Conservation (phyloP, 768 basidiomycete genomes). For the Psilocybe subaeruginosa region DNA sequence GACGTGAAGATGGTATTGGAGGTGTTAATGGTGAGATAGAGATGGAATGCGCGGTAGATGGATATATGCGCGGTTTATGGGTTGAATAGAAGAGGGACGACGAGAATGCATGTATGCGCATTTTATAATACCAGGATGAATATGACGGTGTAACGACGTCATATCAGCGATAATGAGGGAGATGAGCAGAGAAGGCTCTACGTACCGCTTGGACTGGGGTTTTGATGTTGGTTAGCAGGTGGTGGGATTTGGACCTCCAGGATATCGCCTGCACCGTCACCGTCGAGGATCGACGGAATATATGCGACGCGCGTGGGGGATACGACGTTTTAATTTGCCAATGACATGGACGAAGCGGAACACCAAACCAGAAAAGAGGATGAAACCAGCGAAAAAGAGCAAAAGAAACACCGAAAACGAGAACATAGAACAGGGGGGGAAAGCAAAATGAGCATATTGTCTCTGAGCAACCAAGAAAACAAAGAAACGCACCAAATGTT, state of each 20-base stretch:
- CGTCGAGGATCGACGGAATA: neutral
- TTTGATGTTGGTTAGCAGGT: slow-evolving; percentile 70
- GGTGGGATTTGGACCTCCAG: slow-evolving; percentile 90
- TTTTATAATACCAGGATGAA: slow-evolving; percentile 1
- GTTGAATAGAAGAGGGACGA: no score
- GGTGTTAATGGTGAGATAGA: neutral
- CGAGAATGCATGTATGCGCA: neutral
- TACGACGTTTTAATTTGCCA: neutral
- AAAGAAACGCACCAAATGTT: slow-evolving; percentile 71
- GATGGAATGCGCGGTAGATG: neutral
- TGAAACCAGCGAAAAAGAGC: no score
- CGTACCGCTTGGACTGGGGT: slow-evolving; percentile 43
- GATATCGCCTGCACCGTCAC: slow-evolving; percentile 70
- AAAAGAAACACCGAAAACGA: neutral
- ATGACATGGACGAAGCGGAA: no score
- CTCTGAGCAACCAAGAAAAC: neutral
- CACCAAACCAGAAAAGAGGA: no score
- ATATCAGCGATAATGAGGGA: neutral
- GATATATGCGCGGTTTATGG: neutral
- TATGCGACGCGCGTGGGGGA: neutral
- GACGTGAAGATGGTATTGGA: no score
- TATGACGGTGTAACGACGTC: neutral
- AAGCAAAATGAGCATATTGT: neutral
- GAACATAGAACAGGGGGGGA: neutral
- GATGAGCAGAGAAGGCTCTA: slow-evolving; percentile 7